These are phyloP conservation scores for Colletotrichum melonis DNA, from an alignment of 2,329 filamentous ascomycete genomes.

Conservation along the genomic window DNA sequence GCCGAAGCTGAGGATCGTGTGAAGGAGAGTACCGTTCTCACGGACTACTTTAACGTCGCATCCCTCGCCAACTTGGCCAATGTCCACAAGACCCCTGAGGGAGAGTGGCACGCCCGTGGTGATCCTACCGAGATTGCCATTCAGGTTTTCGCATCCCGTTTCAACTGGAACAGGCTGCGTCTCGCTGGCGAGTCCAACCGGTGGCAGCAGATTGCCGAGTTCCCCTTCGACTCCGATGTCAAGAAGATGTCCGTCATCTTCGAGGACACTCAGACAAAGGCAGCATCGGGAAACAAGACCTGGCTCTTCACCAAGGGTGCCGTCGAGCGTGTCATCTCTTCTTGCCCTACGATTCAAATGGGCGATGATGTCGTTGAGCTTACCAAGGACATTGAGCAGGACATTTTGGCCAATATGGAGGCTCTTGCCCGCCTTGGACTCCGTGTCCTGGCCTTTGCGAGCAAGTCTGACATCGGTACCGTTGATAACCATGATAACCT, in stretches of 20 bases:
- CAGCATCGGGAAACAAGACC: constrained; percentile 43
- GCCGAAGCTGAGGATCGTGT: constrained; percentile 46
- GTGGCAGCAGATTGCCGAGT: constrained; percentile 73
- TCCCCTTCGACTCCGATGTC: constrained; percentile 79
- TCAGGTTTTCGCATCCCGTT: constrained; percentile 78
- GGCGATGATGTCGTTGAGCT: constrained; percentile 58
- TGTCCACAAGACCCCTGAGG: constrained; percentile 64
- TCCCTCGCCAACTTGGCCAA: constrained; percentile 74
- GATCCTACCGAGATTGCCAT: constrained; percentile 81
- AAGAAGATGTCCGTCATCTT: constrained; percentile 84
- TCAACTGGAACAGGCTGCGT: constrained; percentile 69
- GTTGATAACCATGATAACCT: constrained; percentile 53
- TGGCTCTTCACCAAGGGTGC: constrained; percentile 74
- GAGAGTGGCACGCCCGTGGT: constrained; percentile 71
- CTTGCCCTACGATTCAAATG: constrained; percentile 65
- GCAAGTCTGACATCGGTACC: constrained; percentile 52
- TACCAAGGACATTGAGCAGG: constrained; percentile 62
- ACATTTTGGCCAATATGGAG: constrained; percentile 77
- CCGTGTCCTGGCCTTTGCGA: constrained; percentile 75
- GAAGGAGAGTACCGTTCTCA: constrained; percentile 51
- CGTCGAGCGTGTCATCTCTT: constrained; percentile 75
- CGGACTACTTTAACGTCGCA: constrained; percentile 70
- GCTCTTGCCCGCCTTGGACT: constrained; percentile 73
- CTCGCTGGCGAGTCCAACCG: constrained; percentile 61
- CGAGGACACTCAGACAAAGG: constrained; percentile 48